Evolutionary conservation across 73 alveolate species (phyloP), one percentile per base, ranked within the genome.

Genomic region (Paramecium tetraurelia): DNA sequence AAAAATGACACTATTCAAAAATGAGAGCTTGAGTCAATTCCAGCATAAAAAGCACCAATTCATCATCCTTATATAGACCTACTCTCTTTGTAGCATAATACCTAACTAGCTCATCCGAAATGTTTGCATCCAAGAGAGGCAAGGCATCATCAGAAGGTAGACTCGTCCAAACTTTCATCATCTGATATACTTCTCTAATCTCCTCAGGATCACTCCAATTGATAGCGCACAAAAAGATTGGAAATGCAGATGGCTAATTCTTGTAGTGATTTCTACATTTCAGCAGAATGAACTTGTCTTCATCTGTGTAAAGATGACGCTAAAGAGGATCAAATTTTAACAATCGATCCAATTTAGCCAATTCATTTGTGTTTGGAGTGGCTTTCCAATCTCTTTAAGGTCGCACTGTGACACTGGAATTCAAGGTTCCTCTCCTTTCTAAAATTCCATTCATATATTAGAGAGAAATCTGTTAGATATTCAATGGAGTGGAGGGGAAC

Each of bases 1-100:
- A 94, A 85, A 94, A 93, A 93, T 96, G 98, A 86, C 96, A 93
- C 93, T 97, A 97, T 89, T 98, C 99, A 96, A 95, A 98, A 22
- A 98, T 92, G 72, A 98, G 86, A 58, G 98, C 96, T 92, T 98
- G 96, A 35, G 99, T 94, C 83, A 98, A 96, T 86, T 98, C 96
- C 29, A 98, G 85, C 99, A 98, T 96, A 86, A 96, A 97, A 58
- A 98, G 95, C 16, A 97, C 98, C 46, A 98, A 80, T 58, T 96
- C 97, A 95, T 98, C 99, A 89, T 98, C 99, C 76, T 58, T 41
- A 59, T 70, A 89, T 22, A 63, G 35, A 40, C 97, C 90, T 77
- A 95, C 92, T 86, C 92, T 92, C 53, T 94, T 94, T 5, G 95
- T 93, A 31, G 99, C 97, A 95, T 96, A 96, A 44, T 84, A 93